Base-by-base conservation (phyloP, 352 stramenopile species). In the Phytophthora parvispora region DNA sequence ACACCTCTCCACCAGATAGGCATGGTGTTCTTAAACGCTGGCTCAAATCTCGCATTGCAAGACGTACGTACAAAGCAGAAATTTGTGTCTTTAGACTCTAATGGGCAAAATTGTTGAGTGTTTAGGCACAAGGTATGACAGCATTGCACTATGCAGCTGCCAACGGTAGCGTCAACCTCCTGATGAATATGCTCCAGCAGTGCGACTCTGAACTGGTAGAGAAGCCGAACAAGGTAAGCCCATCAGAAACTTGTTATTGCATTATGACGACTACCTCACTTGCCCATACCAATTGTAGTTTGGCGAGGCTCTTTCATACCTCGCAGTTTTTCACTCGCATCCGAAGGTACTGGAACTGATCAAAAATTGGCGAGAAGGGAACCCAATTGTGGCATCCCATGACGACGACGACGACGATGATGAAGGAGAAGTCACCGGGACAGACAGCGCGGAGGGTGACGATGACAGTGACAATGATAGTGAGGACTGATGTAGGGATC, bases 1-100 rank as follows among this genome's bases (percentile, higher is more conserved):
- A 59, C 70, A 24, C 66, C 89, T 27, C 75, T 95, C 28, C 80
- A 91, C 31, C 84, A 89, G 38, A 72, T 94, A 27, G 88, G 81
- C 10, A 93, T 94, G 82, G 73, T 90, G 24, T 85, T 94, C 53
- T 59, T 95, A 1, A 92, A 93, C 53, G 81, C 88, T 51, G 86
- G 80, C 16, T 78, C 83, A 16, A 52, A 87, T 48, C 60, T 93
- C 34, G 74, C 66, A 4, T 73, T 90, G 20, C 84, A 89, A 72
- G 88, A 95, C 54, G 88, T 94, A 54, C 20, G 50, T 52, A 15
- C 22, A 27, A 49, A 20, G 8, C n/a, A 18, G n/a, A 27, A n/a
- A 10, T 28, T 25, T 28, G 25, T 49, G 7, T 36, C 31, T 7
- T 27, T 28, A 18, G 8, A 27, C n/a, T 28, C 20, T 15, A 2